Evolutionary conservation across 768 basidiomycete species (phyloP).

Genomic region (Russula dissimulans): DNA sequence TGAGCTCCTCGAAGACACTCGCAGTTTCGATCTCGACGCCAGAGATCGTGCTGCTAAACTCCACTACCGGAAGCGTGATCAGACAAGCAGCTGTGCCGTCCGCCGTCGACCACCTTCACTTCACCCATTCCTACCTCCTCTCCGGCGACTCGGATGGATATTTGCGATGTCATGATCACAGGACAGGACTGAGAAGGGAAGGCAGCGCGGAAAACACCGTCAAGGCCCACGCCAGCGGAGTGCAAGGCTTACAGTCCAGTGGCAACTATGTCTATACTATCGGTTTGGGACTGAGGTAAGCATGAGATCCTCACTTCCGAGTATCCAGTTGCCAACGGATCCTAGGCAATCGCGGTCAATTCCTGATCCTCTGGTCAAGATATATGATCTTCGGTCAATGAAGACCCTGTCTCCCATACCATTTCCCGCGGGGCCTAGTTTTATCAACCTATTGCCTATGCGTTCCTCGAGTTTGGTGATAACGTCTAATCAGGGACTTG

Average conservation of each 20-base stretch:
- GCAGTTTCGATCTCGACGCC: conserved; percentile 50
- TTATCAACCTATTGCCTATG: conserved; percentile 72
- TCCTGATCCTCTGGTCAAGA: conserved; percentile 86
- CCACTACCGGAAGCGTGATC: conserved; percentile 57
- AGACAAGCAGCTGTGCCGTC: conserved; percentile 51
- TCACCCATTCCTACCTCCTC: conserved; percentile 53
- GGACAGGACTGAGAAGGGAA: conserved; percentile 45
- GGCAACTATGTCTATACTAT: conserved; percentile 82
- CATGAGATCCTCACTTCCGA: neutral
- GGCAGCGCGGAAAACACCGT: conserved; percentile 44
- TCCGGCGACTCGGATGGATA: conserved; percentile 68
- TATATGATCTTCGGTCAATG: conserved; percentile 84
- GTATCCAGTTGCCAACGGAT: neutral
- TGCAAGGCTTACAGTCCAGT: conserved; percentile 71
- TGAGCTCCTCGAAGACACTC: conserved; percentile 44
- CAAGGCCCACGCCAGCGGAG: conserved; percentile 72
- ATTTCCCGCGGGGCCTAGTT: conserved; percentile 80
- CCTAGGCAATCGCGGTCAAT: conserved; percentile 77
- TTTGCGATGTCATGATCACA: conserved; percentile 62
- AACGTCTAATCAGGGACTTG: conserved; percentile 70
- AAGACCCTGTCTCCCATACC: conserved; percentile 75
- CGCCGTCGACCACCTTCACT: conserved; percentile 53
- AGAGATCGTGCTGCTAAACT: conserved; percentile 63
- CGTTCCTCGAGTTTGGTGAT: conserved; percentile 66
- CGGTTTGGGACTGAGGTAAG: conserved; percentile 77